Percentiles rank a stretch among this genome's conserved stretches.
Evolutionary conservation across 352 stramenopile genomes (phyloP).

Genomic region (Phytophthora fragariae): DNA sequence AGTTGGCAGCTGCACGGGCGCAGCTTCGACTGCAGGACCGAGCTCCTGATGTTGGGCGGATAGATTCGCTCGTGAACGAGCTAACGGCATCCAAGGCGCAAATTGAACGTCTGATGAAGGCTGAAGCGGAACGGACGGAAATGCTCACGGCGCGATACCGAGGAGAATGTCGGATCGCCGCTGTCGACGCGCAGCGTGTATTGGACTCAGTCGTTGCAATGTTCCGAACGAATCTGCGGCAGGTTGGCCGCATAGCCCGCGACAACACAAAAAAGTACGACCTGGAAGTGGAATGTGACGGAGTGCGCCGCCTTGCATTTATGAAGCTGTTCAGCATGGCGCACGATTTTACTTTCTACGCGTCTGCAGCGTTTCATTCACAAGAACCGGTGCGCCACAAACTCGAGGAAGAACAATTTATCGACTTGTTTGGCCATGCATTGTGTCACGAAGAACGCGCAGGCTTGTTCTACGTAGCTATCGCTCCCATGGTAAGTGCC

Average conservation of each 20-base stretch:
- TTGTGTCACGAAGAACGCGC: conserved; percentile 78
- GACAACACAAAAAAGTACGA: conserved; percentile 18
- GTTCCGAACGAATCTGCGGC: conserved; percentile 58
- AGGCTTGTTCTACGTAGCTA: conserved; percentile 67
- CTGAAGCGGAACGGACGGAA: conserved; percentile 55
- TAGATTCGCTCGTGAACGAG: conserved; percentile 66
- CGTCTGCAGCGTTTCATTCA: conserved; percentile 59
- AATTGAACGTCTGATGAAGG: conserved; percentile 57
- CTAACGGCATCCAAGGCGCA: conserved; percentile 50
- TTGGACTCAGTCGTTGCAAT: conserved; percentile 55
- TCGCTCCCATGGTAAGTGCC: conserved; percentile 66
- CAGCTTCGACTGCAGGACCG: conserved; percentile 71
- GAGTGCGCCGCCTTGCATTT: conserved; percentile 69
- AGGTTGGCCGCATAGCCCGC: conserved; percentile 40
- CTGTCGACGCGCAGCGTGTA: conserved; percentile 56
- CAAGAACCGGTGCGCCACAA: conserved; percentile 48
- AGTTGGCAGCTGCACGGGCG: conserved; percentile 50
- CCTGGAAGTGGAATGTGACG: conserved; percentile 60
- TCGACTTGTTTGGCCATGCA: conserved; percentile 71
- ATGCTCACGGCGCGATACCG: conserved; percentile 57
- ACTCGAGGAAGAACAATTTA: conserved; percentile 58
- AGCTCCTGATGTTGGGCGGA: conserved; percentile 52
- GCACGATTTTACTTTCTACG: conserved; percentile 64
- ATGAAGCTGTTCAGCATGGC: conserved; percentile 65
- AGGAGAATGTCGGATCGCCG: conserved; percentile 65